Evolutionary conservation across 1,284 basidiomycete species (phyloP).

Genomic region (Ustilago shanxiensis): DNA sequence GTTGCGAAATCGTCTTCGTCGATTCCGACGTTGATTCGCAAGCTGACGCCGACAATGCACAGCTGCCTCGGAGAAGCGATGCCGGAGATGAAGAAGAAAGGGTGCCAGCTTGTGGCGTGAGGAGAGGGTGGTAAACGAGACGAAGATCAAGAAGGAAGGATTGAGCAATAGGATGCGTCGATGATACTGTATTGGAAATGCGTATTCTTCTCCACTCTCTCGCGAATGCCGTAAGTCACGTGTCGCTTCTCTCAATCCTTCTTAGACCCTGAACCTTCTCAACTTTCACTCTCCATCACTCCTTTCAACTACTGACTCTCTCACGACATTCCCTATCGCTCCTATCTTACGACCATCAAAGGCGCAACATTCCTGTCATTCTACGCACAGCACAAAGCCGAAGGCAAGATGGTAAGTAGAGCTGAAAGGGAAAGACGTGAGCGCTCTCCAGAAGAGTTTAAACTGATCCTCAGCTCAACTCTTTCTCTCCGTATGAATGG

Average conservation of each 20-base stretch:
- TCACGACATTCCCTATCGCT: no score
- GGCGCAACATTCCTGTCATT: neutral
- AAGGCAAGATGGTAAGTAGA: conserved; percentile 5
- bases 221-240: neutral
- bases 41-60: no score
- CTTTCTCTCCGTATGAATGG: neutral
- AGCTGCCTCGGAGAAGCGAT: neutral
- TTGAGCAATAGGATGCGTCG: neutral
- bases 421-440: neutral
- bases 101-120: no score
- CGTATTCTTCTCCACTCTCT: conserved; percentile 26
- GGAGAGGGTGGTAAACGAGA: conserved; percentile 16
- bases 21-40: no score
- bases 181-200: neutral
- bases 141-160: conserved; percentile 6
- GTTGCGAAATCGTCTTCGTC: no score
- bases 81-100: neutral
- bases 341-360: neutral
- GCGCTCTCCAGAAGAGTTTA: neutral
- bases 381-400: neutral
- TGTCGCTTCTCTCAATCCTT: neutral
- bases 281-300: neutral
- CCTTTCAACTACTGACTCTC: neutral
- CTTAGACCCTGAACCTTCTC: neutral
- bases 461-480: neutral